phyloP scores from a whole-genome alignment of 2,329 filamentous ascomycete species.

The Sphaerulina musiva region DNA sequence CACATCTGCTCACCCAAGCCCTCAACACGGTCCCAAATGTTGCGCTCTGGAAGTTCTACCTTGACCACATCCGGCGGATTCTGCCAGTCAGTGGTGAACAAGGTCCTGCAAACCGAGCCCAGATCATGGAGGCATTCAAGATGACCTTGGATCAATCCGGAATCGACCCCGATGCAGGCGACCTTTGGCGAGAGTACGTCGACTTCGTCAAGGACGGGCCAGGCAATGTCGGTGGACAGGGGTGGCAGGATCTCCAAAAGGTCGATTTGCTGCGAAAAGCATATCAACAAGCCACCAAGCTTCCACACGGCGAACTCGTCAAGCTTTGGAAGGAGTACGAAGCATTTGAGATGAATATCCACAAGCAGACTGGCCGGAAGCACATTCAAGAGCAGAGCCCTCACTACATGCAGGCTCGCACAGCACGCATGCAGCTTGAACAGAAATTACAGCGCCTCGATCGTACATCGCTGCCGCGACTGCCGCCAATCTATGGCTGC shows the following conservation, averaged over 20 bases:
- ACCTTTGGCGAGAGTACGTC: slow-evolving; percentile 91
- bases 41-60: slow-evolving; percentile 83
- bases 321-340: slow-evolving; percentile 96
- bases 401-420: slow-evolving; percentile 91
- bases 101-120: slow-evolving; percentile 66
- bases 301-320: slow-evolving; percentile 78
- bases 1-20: slow-evolving; percentile 74
- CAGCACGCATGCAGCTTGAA: slow-evolving; percentile 81
- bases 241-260: slow-evolving; percentile 97
- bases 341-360: slow-evolving; percentile 86
- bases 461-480: slow-evolving; percentile 68
- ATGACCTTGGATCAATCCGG: slow-evolving; percentile 86
- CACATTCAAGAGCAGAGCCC: slow-evolving; percentile 89
- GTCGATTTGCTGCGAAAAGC: slow-evolving; percentile 89
- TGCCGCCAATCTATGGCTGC: slow-evolving; percentile 79
- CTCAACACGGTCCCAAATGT: slow-evolving; percentile 75
- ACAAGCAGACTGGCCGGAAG: slow-evolving; percentile 90
- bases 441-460: slow-evolving; percentile 73
- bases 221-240: slow-evolving; percentile 67
- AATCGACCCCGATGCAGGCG: slow-evolving; percentile 81
- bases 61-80: slow-evolving; percentile 87
- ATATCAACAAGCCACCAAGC: slow-evolving; percentile 81
- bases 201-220: slow-evolving; percentile 86
- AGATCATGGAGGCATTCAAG: slow-evolving; percentile 81
- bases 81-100: slow-evolving; percentile 81